phyloP scores from a whole-genome alignment of 1,284 basidiomycete genomes.

The Serendipita sp. region DNA sequence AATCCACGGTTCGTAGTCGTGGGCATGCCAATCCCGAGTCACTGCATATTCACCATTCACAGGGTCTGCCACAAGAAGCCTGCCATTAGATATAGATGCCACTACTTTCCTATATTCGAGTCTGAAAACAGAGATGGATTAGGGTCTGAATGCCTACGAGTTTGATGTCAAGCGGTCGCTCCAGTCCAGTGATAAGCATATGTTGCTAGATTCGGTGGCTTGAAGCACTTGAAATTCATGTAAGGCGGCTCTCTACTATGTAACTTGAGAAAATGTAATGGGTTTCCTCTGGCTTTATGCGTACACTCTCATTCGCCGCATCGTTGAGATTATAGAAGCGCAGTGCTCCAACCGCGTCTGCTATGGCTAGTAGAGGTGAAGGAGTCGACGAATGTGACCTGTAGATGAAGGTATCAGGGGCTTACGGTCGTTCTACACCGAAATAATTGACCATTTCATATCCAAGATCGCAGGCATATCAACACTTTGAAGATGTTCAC shows the following conservation, averaged over 20 bases:
- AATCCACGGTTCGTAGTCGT: constrained; percentile 93
- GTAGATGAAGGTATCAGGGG: background rate
- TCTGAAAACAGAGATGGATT: constrained; percentile 7
- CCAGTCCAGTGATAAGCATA: constrained; percentile 85
- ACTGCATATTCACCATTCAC: constrained; percentile 31
- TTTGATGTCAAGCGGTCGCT: constrained; percentile 37
- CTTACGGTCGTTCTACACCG: background rate
- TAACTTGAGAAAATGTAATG: background rate
- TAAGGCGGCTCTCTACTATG: background rate
- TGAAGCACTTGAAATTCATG: background rate
- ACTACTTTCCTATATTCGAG: constrained; percentile 29
- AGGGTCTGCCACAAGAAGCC: constrained; percentile 44
- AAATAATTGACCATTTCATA: constrained; percentile 67
- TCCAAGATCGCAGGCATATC: constrained; percentile 76
- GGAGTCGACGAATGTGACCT: background rate
- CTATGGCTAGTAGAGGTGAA: background rate
- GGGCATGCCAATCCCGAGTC: constrained; percentile 63
- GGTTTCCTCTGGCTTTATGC: background rate
- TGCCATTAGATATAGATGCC: constrained; percentile 69
- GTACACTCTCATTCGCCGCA: background rate
- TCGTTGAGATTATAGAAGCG: background rate
- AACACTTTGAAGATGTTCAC: constrained; percentile 51
- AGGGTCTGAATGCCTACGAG: constrained; percentile 6
- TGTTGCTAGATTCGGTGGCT: constrained; percentile 34
- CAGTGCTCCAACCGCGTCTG: background rate